Percentiles rank a stretch among this genome's conserved stretches.
Evolutionary conservation across 495 filamentous ascomycete species (phyloP).

Genomic region (Chlorociboria aeruginascens): DNA sequence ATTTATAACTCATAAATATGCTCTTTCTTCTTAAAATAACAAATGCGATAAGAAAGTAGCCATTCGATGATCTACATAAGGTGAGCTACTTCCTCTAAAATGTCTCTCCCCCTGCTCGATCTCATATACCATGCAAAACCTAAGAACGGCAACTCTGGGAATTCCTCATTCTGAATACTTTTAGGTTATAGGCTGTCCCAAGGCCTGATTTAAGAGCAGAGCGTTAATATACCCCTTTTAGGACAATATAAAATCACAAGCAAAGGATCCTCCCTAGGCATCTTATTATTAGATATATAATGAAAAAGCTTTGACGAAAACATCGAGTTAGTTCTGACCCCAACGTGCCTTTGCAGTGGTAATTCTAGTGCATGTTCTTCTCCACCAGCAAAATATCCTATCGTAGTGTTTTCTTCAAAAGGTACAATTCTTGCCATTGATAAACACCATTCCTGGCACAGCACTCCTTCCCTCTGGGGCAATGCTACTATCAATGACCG

Average conservation of each 20-base stretch:
- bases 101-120: constrained; percentile 28
- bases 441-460: constrained; percentile 61
- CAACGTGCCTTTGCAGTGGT: constrained; percentile 69
- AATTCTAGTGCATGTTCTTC: constrained; percentile 68
- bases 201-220: too few relatives aligned
- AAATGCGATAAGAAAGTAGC: too few relatives aligned
- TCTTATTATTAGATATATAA: constrained; percentile 40
- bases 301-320: constrained; percentile 45
- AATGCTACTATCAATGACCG: constrained; percentile 73
- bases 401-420: background rate
- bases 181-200: too few relatives aligned
- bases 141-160: too few relatives aligned
- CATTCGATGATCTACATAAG: too few relatives aligned
- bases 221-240: too few relatives aligned
- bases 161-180: too few relatives aligned
- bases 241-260: too few relatives aligned
- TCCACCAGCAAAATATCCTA: background rate
- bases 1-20: too few relatives aligned
- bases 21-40: too few relatives aligned
- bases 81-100: constrained; percentile 7
- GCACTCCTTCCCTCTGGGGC: constrained; percentile 64
- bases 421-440: constrained; percentile 60
- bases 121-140: constrained; percentile 13
- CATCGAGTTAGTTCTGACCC: constrained; percentile 60
- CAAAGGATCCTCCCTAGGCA: background rate